Evolutionary conservation across 768 basidiomycete species (phyloP), one percentile per base, ranked within the genome.

Genomic region (Daedaleopsis nitida): DNA sequence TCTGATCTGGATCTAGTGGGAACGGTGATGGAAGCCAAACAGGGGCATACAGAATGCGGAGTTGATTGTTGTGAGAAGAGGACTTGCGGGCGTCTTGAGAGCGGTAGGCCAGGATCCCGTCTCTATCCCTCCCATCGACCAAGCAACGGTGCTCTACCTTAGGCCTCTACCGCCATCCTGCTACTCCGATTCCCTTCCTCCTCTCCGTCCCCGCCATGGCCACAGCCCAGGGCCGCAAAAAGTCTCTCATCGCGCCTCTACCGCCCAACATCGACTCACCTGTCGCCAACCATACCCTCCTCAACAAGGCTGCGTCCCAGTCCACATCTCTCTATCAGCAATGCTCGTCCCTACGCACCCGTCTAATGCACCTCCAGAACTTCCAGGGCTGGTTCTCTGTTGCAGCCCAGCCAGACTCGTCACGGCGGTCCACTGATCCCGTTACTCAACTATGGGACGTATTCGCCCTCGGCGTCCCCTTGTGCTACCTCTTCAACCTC

Each of bases 401-500:
- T 60, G 82, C 87, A 9, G 77, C 84, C 9, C 70, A 81, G 19
- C 65, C 70, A 11, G 65, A 68, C 64, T 80, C 87, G 44, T 75
- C 80, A 37, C 83, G 92, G 59, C 86, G 86, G 74, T 91, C 90
- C 37, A 90, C 89, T 45, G 95, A 98, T 77, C 93, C 94, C 39
- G 96, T 99, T 69, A 88, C 90, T 50, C 92, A 94, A 73, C 86
- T 98, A 52, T 96, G 96, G 89, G 92, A 94, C 71, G 87, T 92
- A 72, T 92, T 99, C 77, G 88, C 94, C 44, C 84, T 94, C 38
- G 97, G 97, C 60, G 87, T 93, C 51, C 89, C 95, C 48, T 89
- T 98, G 67, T 96, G 94, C 78, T 97, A 91, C 79, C 87, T 99
- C 68, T 96, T 93, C 81, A 96, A 99, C 77, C 87, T 91, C 73